Evolutionary conservation across 2,329 filamentous ascomycete species (phyloP).

Genomic region (Rosellinia necatrix): DNA sequence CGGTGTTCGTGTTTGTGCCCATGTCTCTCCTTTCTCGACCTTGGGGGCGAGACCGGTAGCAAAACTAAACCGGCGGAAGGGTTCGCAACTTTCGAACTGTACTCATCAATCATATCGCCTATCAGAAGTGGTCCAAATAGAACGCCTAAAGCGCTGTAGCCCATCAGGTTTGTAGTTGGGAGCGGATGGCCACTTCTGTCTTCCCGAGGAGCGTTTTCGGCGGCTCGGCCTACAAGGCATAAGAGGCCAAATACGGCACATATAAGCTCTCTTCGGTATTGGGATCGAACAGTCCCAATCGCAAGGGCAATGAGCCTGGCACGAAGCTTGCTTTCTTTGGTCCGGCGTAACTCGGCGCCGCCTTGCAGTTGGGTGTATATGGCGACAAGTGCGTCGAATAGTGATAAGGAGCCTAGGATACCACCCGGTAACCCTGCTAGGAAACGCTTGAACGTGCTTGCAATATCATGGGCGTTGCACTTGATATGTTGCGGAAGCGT

Average conservation of each 20-base stretch:
- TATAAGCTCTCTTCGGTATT: slow-evolving; percentile 65
- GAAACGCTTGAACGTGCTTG: slow-evolving; percentile 69
- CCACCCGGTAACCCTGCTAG: slow-evolving; percentile 67
- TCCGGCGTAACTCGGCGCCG: slow-evolving; percentile 56
- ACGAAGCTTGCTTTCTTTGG: slow-evolving; percentile 60
- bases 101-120: slow-evolving; percentile 60
- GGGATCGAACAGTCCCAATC: slow-evolving; percentile 62
- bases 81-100: slow-evolving; percentile 52
- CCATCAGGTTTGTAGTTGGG: slow-evolving; percentile 65
- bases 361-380: slow-evolving; percentile 61
- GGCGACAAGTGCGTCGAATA: slow-evolving; percentile 66
- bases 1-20: slow-evolving; percentile 43
- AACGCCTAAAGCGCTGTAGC: slow-evolving; percentile 65
- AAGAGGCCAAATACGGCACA: slow-evolving; percentile 70
- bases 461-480: slow-evolving; percentile 66
- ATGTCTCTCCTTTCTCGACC: slow-evolving; percentile 48
- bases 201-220: slow-evolving; percentile 58
- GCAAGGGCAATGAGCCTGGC: slow-evolving; percentile 69
- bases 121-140: slow-evolving; percentile 68
- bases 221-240: slow-evolving; percentile 61
- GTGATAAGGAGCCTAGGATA: slow-evolving; percentile 63
- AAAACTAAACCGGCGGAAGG: slow-evolving; percentile 48
- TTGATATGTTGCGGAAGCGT: slow-evolving; percentile 65
- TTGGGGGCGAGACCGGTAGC: slow-evolving; percentile 51
- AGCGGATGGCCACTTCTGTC: slow-evolving; percentile 57